A percentile compares a stretch with the other conserved stretches of the same genome.
Evolutionary conservation across 1,139 yeast genomes (phyloP).

Genomic region (Yarrowia galli): DNA sequence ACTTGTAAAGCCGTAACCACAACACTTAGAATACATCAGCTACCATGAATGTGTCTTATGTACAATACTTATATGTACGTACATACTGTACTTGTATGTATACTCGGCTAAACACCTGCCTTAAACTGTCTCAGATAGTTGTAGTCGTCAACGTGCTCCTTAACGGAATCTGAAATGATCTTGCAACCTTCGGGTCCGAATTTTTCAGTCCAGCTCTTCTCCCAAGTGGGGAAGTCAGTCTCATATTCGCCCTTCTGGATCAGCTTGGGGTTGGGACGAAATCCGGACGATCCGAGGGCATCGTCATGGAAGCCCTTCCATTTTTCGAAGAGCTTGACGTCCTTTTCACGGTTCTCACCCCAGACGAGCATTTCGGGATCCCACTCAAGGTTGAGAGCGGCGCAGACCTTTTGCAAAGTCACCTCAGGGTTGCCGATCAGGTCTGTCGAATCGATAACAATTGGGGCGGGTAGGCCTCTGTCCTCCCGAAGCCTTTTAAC

Average conservation of each 20-base stretch:
- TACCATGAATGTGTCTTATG: too few species aligned
- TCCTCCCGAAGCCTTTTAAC: slow-evolving; percentile 40
- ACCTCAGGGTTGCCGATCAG: slow-evolving; percentile 44
- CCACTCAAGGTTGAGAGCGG: slow-evolving; percentile 44
- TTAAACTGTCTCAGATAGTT: slow-evolving; percentile 42
- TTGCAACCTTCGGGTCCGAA: slow-evolving; percentile 43
- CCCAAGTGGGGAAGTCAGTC: slow-evolving; percentile 45
- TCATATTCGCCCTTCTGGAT: slow-evolving; percentile 39
- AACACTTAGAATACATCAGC: too few species aligned
- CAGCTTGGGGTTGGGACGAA: slow-evolving; percentile 39
- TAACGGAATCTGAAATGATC: slow-evolving; percentile 43
- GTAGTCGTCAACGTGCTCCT: slow-evolving; percentile 45
- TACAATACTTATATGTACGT: too few species aligned
- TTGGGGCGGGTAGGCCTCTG: slow-evolving; percentile 41
- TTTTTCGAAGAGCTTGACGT: slow-evolving; percentile 45
- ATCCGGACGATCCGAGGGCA: slow-evolving; percentile 46
- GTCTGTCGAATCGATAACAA: slow-evolving; percentile 47
- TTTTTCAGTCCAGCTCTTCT: slow-evolving; percentile 43
- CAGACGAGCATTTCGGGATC: slow-evolving; percentile 46
- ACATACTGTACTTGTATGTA: too few species aligned
- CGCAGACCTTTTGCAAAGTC: slow-evolving; percentile 44
- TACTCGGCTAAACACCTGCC: slow-evolving; percentile 19
- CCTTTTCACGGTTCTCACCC: slow-evolving; percentile 44
- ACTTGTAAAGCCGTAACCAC: too few species aligned
- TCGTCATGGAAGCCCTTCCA: slow-evolving; percentile 50